Conservation (phyloP, 1,139 yeast genomes). For the Yamadazyma blattariae region DNA sequence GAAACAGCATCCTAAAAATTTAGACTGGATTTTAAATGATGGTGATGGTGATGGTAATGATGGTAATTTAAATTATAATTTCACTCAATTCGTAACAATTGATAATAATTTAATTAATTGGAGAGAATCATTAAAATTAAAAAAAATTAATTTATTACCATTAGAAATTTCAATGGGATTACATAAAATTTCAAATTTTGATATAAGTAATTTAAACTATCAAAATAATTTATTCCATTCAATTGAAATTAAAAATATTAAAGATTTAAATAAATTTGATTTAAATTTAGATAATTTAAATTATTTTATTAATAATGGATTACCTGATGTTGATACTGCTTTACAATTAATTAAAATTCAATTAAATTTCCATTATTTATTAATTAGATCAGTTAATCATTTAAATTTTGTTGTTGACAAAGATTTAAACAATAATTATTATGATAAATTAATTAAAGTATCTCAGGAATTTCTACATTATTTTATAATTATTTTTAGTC, state of each 20-base stretch:
- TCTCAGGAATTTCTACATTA: slow-evolving; percentile 40
- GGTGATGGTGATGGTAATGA: slow-evolving; percentile 53
- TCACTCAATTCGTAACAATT: slow-evolving; percentile 42
- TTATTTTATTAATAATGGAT: slow-evolving; percentile 30
- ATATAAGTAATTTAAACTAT: slow-evolving; percentile 4
- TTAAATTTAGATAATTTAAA: slow-evolving; percentile 29
- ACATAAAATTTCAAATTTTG: slow-evolving; percentile 17
- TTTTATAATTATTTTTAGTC: slow-evolving; percentile 38
- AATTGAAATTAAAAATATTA: slow-evolving; percentile 14
- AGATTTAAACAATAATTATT: slow-evolving; percentile 38
- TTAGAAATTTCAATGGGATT: slow-evolving; percentile 35
- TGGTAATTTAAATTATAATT: slow-evolving; percentile 48
- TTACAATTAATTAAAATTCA: slow-evolving; percentile 42
- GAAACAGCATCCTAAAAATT: slow-evolving; percentile 26
- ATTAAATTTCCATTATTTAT: slow-evolving; percentile 42
- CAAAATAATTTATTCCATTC: slow-evolving; percentile 35
- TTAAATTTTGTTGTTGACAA: slow-evolving; percentile 46
- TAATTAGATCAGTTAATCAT: slow-evolving; percentile 45
- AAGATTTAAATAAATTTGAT: slow-evolving; percentile 18
- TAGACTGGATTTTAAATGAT: slow-evolving; percentile 48
- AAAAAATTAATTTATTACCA: slow-evolving; percentile 28
- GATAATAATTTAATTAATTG: slow-evolving; percentile 44
- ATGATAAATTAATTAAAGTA: slow-evolving; percentile 34
- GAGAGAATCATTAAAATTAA: slow-evolving; percentile 38
- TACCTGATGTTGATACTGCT: slow-evolving; percentile 42